These are phyloP conservation scores for Jimgerdemannia lactiflua DNA, from an alignment of 192 early-diverging fungal genomes.

Conservation along the genomic window DNA sequence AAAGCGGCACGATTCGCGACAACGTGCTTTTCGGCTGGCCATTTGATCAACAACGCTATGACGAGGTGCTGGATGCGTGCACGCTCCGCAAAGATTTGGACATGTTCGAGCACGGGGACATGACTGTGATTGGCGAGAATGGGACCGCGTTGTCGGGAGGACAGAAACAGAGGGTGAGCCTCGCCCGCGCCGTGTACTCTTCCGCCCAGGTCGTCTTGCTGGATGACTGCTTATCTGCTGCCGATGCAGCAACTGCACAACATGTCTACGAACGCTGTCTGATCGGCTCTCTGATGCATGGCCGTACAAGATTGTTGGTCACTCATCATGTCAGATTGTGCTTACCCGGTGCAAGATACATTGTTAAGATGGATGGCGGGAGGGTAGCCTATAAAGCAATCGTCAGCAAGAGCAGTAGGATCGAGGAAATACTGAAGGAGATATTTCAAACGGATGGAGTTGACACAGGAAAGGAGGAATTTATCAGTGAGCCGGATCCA, in stretches of 20 bases:
- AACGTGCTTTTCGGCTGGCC: conserved; percentile 62
- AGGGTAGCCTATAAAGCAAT: conserved; percentile 30
- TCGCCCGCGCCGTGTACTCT: conserved; percentile 75
- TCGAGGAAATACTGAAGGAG: conserved; percentile 20
- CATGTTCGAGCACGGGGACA: conserved; percentile 72
- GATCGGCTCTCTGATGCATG: conserved; percentile 57
- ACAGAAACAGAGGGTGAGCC: conserved; percentile 72
- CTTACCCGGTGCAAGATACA: conserved; percentile 42
- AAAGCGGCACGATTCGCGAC: conserved; percentile 71
- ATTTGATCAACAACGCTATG: conserved; percentile 64
- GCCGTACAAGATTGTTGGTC: conserved; percentile 79
- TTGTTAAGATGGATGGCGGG: conserved; percentile 54
- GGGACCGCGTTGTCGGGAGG: conserved; percentile 73
- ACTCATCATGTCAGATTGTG: conserved; percentile 75
- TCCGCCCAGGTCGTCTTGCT: conserved; percentile 52
- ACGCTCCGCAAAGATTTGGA: conserved; percentile 80
- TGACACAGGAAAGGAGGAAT: background rate
- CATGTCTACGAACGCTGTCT: conserved; percentile 77
- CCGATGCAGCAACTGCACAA: conserved; percentile 85
- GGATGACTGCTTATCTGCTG: conserved; percentile 81
- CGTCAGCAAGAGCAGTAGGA: conserved; percentile 22
- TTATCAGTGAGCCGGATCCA: too few species aligned
- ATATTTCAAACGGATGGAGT: conserved; percentile 38
- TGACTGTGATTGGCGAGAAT: conserved; percentile 83
- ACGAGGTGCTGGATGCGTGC: conserved; percentile 60